These are phyloP conservation scores for Fraxinus velutina DNA, from an alignment of 305 asterid species.

Conservation along the genomic window DNA sequence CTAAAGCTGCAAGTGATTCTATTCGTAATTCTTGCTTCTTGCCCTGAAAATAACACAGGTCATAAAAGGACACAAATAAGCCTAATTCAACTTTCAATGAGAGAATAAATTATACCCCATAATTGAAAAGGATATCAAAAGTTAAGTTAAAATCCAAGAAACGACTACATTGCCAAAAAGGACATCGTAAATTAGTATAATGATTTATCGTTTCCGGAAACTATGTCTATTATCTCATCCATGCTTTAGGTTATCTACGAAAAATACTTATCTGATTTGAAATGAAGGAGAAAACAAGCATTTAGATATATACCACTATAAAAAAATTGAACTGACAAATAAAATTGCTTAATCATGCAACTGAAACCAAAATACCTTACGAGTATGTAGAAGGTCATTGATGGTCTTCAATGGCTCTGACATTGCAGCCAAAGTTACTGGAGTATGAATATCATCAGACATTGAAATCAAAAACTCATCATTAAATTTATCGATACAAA, in stretches of 20 bases:
- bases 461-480: constrained; percentile 65
- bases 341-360: background rate
- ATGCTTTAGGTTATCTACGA: constrained; percentile 10
- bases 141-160: background rate
- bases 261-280: background rate
- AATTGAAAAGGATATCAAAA: background rate
- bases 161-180: constrained; percentile 5
- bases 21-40: constrained; percentile 72
- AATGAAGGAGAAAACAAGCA: background rate
- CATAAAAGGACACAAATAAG: constrained; percentile 17
- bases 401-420: constrained; percentile 82
- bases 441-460: constrained; percentile 93
- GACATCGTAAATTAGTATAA: background rate
- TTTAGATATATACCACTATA: background rate
- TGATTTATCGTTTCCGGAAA: background rate
- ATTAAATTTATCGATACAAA: constrained; percentile 58
- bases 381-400: constrained; percentile 87
- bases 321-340: background rate
- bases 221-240: constrained; percentile 3
- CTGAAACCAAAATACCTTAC: constrained; percentile 52
- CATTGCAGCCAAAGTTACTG: constrained; percentile 84
- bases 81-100: constrained; percentile 12
- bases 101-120: constrained; percentile 8
- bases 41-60: constrained; percentile 52
- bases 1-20: constrained; percentile 77